Evolutionary conservation across 495 filamentous ascomycete species (phyloP), one percentile per base, ranked within the genome.

Genomic region (Podospora australis): DNA sequence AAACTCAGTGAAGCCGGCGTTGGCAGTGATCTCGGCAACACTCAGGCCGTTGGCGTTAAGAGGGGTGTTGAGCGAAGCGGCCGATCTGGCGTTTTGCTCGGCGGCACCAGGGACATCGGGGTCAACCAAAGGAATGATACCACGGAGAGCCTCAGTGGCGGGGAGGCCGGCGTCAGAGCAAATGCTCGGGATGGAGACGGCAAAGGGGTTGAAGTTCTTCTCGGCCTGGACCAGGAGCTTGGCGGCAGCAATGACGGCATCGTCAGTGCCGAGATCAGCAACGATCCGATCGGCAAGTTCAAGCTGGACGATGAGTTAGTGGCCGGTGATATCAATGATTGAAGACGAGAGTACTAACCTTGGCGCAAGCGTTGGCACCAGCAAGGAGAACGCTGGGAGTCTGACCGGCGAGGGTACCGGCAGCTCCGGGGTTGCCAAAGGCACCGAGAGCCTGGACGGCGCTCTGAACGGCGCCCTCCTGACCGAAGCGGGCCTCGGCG

Each of bases 161-260:
- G 80, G 80, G 7, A 84, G 75, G 19, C 60, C 63, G 7, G 72
- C 60, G 47, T 84, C 80, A 9, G 59, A 66, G 62, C 80, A 83
- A 58, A 82, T 73, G 44, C 64, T 72, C 42, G 79, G 80, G 22
- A 77, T 69, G 29, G 56, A 59, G 36, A 73, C 70, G 21, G 56
- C 72, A 49, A 79, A 82, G 30, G 76, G 76, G 67, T 84, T 84
- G 70, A 78, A 78, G 73, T 84, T 83, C 67, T 81, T 77, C 70
- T 84, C 80, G n/a, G 80, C 78, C 10, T 72, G 73, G 5, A 84
- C 80, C 0, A 83, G 67, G 7, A 69, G 73, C 42, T 72, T 72
- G 25, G 80, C 80, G 4, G 73, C 80, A 8, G 70, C 66, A 44
- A 83, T 69, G 42, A 78, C 79, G 48, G 65, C 60, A 17, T 68